phyloP scores from a whole-genome alignment of 2,329 filamentous ascomycete species.

The Xylaria sp. region DNA sequence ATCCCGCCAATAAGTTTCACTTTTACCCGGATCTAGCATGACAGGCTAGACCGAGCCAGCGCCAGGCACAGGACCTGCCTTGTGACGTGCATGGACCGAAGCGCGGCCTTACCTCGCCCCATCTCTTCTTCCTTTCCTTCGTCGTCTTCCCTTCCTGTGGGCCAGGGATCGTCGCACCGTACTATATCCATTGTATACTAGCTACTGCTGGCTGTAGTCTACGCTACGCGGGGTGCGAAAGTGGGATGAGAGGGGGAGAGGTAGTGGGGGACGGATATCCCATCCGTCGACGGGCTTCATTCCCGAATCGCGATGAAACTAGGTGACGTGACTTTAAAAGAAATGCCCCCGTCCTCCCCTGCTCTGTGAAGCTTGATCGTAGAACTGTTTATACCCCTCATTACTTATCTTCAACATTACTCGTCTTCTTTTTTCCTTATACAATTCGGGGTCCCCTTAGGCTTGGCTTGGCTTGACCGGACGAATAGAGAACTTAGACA shows the following conservation, averaged over 20 bases:
- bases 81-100: conserved; percentile 17
- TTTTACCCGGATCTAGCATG: conserved; percentile 29
- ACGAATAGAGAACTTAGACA: conserved; percentile 11
- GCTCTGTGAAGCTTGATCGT: not conserved
- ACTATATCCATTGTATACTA: not conserved
- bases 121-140: not conserved
- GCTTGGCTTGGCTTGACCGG: not conserved
- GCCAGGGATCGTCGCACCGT: conserved; percentile 1
- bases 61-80: conserved; percentile 4
- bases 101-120: not conserved
- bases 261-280: conserved; percentile 2
- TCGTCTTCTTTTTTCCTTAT: not conserved
- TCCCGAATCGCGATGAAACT: conserved; percentile 25
- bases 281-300: conserved; percentile 24
- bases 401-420: not conserved
- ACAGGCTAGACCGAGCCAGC: not conserved
- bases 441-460: not conserved
- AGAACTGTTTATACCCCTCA: conserved; percentile 13
- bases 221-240: not conserved
- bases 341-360: not conserved
- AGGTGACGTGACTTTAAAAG: conserved; percentile 6
- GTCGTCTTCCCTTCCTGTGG: not conserved
- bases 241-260: conserved; percentile 17
- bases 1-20: conserved; percentile 22
- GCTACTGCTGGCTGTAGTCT: not conserved